A percentile compares a stretch with the other conserved stretches of the same genome.
phyloP scores from a whole-genome alignment of 83 land plant species.

The Isoetes engelmannii region DNA sequence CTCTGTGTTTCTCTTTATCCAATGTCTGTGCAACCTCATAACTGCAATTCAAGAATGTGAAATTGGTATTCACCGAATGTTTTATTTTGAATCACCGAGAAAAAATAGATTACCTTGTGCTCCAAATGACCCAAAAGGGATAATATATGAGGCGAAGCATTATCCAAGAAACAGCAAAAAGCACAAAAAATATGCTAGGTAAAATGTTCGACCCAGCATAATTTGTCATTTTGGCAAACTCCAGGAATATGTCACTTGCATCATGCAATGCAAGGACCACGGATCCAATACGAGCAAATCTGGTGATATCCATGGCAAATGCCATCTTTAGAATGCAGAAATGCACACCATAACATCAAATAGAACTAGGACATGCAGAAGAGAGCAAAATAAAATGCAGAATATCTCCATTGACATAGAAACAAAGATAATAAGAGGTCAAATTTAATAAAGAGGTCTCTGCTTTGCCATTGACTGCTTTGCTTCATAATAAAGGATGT shows the following conservation, averaged over 20 bases:
- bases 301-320: neutral
- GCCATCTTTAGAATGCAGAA: too few species aligned
- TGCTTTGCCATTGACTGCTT: too few species aligned
- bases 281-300: slow-evolving; percentile 29
- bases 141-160: slow-evolving; percentile 62
- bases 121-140: slow-evolving; percentile 86
- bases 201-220: slow-evolving; percentile 24
- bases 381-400: too few species aligned
- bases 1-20: neutral
- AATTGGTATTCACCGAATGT: neutral
- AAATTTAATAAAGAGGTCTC: too few species aligned
- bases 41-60: neutral
- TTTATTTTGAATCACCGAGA: neutral
- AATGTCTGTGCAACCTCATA: neutral
- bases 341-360: too few species aligned
- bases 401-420: too few species aligned
- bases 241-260: slow-evolving; percentile 30
- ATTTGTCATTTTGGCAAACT: slow-evolving; percentile 25
- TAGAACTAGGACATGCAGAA: too few species aligned
- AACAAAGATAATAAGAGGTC: too few species aligned
- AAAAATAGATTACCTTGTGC: slow-evolving; percentile 59
- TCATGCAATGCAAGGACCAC: slow-evolving; percentile 37
- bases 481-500: too few species aligned
- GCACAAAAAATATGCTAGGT: slow-evolving; percentile 22
- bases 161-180: slow-evolving; percentile 30